Evolutionary conservation across 1,284 basidiomycete genomes (phyloP), one percentile per base, ranked within the genome.

Genomic region (Pseudozyma tsukubaensis): DNA sequence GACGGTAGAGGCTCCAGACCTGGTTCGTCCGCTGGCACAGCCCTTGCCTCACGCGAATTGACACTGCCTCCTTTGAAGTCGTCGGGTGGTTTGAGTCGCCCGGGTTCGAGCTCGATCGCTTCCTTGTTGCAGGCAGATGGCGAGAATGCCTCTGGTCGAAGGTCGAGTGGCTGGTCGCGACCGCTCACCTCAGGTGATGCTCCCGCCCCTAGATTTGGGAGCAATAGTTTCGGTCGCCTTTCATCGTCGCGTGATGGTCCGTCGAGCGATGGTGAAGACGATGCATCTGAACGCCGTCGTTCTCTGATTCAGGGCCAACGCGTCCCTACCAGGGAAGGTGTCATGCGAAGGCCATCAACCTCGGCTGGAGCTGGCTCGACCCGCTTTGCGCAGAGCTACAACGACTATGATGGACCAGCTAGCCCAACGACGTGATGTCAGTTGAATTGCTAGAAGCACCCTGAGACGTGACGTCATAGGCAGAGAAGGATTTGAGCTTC

Each of bases 341-440:
- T 70, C 29, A 44, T 44, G 51, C 52, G 67, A 35, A 45, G 72
- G 14, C 72, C 72, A 14, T 74, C 66, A n/a, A 74, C 72, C 6
- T 70, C 66, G 9, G 72, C 72, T 18, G 72, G 72, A 35, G 72
- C 66, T 1, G 67, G 62, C 19, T 62, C 65, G 45, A 70, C 72
- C 13, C 62, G 67, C 16, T 74, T 70, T 19, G 66, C 63, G 19
- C 54, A 64, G 1, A 73, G 59, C 16, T 59, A 51, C 35, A 60
- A 50, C 29, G 50, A 59, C 14, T 54, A 57, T n/a, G 42, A 56
- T 35, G 57, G 53, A 19, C 67, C 70, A 8, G 35, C 48, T 3
- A 67, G 70, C 34, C 64, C 70, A 14, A 40, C 14, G 29, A 29
- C 24, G 24, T 29, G 24, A 29, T 29, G 24, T 29, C 24, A 29